Base-by-base conservation (phyloP, 177 flowering plant genomes). In the Vitis hybrid region DNA sequence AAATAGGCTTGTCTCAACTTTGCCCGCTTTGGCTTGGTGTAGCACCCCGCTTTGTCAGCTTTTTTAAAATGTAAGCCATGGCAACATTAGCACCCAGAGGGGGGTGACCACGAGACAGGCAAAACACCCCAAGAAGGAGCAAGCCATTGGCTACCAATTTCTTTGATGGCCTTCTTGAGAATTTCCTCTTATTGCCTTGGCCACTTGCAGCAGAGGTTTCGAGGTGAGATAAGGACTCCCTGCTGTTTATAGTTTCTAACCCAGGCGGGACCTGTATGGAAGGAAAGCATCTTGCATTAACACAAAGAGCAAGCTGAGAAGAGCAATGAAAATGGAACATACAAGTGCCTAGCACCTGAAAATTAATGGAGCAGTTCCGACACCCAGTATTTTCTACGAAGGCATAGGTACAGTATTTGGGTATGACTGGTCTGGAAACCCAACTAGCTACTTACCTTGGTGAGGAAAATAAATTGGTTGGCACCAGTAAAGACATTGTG, bases 21-120 rank as follows among this genome's bases (percentile, higher is more conserved):
- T 73, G 62, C 60, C 65, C 71, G 59, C 61, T 77, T 72, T 71
- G 79, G 60, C 68, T 60, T 7, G 90, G 63, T 40, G 82, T 59
- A 13, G 81, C 73, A 70, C 76, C 80, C 27, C 77, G 89, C 73
- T 89, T 82, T 1, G 77, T 56, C n/a, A 92, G 78, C 81, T 91
- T 94, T 57, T 81, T 91, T 69, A 91, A 67, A 46, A 95, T 75
- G 72, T 83, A 91, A 13, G 91, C 91, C 84, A 88, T 74, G 66
- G 86, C 93, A 67, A 93, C 81, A 76, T 89, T 93, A 5, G 92
- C 92, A 57, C 96, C 92, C 32, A 95, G 69, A 63, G 78, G 58
- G 17, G 91, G 71, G 74, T 83, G 91, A 9, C 88, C 90, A 4
- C 96, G 83, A n/a, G 94, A 80, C 60, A 95, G 74, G 77, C 88